Percentiles rank a stretch among this genome's conserved stretches.
Evolutionary conservation across 139 green algal species (phyloP).

Genomic region (Chlorella sp.): DNA sequence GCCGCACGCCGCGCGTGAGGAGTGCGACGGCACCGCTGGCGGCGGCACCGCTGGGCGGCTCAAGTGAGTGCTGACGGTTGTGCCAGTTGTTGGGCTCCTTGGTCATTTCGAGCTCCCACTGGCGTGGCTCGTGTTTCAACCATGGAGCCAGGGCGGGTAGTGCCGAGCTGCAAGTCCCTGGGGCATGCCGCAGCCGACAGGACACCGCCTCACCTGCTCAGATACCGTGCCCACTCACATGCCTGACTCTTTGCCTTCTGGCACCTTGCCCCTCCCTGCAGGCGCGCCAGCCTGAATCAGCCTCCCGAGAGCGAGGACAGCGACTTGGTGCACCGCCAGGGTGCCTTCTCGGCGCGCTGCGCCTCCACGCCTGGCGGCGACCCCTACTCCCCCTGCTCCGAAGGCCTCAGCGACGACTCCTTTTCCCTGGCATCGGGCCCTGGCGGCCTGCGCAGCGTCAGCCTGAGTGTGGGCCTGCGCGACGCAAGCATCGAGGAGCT

Average conservation of each 20-base stretch:
- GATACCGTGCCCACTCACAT: too few relatives aligned
- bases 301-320: conserved; percentile 19
- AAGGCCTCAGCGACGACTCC: not conserved
- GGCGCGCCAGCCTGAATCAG: conserved; percentile 32
- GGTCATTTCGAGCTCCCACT: not conserved
- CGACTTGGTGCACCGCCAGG: conserved; percentile 5
- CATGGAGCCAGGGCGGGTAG: too few relatives aligned
- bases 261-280: not conserved
- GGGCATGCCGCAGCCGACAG: not conserved
- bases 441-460: not conserved
- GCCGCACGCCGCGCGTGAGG: not conserved
- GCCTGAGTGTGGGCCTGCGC: not conserved
- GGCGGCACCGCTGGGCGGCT: not conserved
- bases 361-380: not conserved
- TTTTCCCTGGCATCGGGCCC: conserved; percentile 14
- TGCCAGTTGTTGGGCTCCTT: not conserved
- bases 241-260: not conserved
- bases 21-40: not conserved
- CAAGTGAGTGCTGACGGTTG: not conserved
- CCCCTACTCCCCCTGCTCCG: conserved; percentile 1
- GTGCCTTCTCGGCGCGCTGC: conserved; percentile 25
- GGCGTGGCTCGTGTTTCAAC: not conserved
- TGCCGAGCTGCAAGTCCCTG: too few relatives aligned
- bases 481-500: conserved; percentile 21
- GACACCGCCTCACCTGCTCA: not conserved